Percentiles rank a stretch among this genome's conserved stretches.
phyloP scores from a whole-genome alignment of 2,329 filamentous ascomycete species.

The Pseudocercospora cruenta region DNA sequence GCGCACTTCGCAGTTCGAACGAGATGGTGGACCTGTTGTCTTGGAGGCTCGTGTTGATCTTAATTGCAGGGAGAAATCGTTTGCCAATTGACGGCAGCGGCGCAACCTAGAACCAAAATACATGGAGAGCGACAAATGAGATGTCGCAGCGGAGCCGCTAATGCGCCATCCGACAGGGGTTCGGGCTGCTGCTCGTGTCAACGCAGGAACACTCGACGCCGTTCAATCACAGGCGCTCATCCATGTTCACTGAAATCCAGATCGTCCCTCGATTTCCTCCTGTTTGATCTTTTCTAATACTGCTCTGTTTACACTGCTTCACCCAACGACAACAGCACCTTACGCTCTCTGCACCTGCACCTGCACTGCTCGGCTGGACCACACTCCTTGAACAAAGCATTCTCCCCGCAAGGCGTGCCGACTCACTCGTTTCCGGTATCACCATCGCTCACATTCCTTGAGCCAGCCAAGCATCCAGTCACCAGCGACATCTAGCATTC shows the following conservation, averaged over 20 bases:
- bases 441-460: slow-evolving; percentile 22
- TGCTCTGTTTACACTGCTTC: not conserved
- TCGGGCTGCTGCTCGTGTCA: not conserved
- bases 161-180: not conserved
- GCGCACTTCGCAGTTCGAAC: not conserved
- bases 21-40: not conserved
- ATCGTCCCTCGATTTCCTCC: not conserved
- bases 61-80: not conserved
- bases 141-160: not conserved
- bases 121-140: not conserved
- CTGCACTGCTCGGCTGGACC: slow-evolving; percentile 6
- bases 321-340: not conserved
- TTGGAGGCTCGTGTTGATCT: not conserved
- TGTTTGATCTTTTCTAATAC: not conserved
- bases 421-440: slow-evolving; percentile 2
- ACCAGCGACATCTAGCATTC: slow-evolving; percentile 19
- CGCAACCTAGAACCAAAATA: not conserved
- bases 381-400: slow-evolving; percentile 12
- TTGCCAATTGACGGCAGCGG: not conserved
- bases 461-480: slow-evolving; percentile 8
- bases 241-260: not conserved
- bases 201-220: not conserved
- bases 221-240: not conserved
- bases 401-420: slow-evolving; percentile 4
- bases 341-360: not conserved